phyloP scores from a whole-genome alignment of 129 eudicot genomes.

The Flaveria linearis region DNA sequence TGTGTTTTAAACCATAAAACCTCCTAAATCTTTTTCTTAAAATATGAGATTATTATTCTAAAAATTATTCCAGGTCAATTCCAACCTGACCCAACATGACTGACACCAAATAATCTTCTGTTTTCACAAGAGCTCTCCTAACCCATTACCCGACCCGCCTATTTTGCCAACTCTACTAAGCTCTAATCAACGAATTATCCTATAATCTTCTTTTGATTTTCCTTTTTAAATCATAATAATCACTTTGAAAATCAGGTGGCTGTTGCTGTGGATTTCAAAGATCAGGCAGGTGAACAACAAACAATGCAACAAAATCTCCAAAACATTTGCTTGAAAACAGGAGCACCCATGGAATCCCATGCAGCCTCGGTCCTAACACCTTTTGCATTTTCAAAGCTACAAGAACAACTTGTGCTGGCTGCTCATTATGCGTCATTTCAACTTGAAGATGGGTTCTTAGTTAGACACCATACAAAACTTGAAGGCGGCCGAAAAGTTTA shows the following conservation, averaged over 20 bases:
- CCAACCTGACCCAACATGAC: too few relatives aligned
- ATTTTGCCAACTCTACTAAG: neutral
- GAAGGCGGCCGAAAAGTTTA: conserved; percentile 93
- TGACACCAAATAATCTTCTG: neutral
- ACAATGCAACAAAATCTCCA: conserved; percentile 98
- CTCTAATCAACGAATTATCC: conserved; percentile 6
- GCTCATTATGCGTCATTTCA: conserved; percentile 97
- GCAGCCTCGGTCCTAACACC: conserved; percentile 91
- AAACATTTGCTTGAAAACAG: conserved; percentile 91
- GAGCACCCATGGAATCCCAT: conserved; percentile 99
- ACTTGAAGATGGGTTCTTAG: conserved; percentile 82
- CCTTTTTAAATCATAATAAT: neutral
- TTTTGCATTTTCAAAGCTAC: conserved; percentile 90
- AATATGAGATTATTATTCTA: too few relatives aligned
- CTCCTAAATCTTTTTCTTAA: too few relatives aligned
- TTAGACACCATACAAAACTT: conserved; percentile 80
- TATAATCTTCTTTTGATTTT: neutral
- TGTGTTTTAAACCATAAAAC: too few relatives aligned
- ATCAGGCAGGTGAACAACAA: conserved; percentile 97
- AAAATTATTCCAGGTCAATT: neutral
- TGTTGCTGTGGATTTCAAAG: conserved; percentile 87
- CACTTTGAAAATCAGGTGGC: conserved; percentile 57
- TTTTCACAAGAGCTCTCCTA: neutral
- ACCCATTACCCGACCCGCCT: neutral
- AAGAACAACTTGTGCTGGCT: conserved; percentile 94